phyloP scores from a whole-genome alignment of 352 stramenopile species.

The Pythium dissotocum region DNA sequence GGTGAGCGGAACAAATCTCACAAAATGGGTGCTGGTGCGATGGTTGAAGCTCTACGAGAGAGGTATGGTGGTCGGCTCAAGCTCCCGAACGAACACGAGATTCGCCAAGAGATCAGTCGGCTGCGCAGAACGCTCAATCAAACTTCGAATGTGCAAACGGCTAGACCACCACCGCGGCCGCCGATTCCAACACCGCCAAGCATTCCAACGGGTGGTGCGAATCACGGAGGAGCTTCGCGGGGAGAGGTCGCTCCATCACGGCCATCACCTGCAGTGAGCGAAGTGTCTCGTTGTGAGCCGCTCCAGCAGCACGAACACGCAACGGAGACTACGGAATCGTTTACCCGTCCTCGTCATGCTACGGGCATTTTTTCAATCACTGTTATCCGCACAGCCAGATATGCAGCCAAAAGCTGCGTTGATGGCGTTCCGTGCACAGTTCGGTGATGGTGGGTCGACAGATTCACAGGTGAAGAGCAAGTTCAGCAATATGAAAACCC shows the following conservation, averaged over 20 bases:
- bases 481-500: not conserved
- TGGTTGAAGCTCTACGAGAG: constrained; percentile 1
- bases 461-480: not conserved
- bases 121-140: not conserved
- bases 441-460: not conserved
- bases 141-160: too few relatives aligned
- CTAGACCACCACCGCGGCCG: not conserved
- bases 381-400: not conserved
- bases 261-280: too few relatives aligned
- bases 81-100: constrained; percentile 15
- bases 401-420: not conserved
- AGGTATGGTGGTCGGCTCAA: constrained; percentile 10
- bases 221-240: too few relatives aligned
- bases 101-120: constrained; percentile 20
- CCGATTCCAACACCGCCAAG: too few relatives aligned
- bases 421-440: not conserved
- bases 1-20: not conserved
- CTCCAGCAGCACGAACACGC: too few relatives aligned
- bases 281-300: too few relatives aligned
- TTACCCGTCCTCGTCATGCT: not conserved
- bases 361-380: not conserved
- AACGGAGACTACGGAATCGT: not conserved
- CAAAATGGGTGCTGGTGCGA: constrained; percentile 13
- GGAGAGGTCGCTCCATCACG: too few relatives aligned
- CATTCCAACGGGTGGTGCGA: too few relatives aligned